phyloP scores from a whole-genome alignment of 2,329 filamentous ascomycete species.

The Fusarium mexicanum region DNA sequence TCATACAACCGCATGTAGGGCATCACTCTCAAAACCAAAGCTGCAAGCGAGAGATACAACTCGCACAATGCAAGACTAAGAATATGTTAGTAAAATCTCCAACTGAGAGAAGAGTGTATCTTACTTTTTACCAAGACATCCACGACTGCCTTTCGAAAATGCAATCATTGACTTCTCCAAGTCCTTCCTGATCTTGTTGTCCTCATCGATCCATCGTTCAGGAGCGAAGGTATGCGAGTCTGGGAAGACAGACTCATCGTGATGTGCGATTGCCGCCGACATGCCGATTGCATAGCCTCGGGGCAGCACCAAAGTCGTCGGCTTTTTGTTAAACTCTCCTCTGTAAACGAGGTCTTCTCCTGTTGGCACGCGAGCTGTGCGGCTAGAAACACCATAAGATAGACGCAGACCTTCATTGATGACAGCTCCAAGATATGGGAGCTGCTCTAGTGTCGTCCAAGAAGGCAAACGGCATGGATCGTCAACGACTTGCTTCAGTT shows the following conservation, averaged over 20 bases:
- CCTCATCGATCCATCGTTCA: slow-evolving; percentile 11
- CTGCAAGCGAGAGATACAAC: slow-evolving; percentile 14
- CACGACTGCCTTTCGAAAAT: slow-evolving; percentile 7
- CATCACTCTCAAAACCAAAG: slow-evolving; percentile 4
- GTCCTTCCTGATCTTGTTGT: neutral
- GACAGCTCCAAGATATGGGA: neutral
- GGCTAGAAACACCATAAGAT: slow-evolving; percentile 11
- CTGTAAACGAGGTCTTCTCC: slow-evolving; percentile 4
- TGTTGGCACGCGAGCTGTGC: slow-evolving; percentile 3
- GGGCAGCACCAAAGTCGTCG: neutral
- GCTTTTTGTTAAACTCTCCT: slow-evolving; percentile 16
- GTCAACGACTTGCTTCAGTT: neutral
- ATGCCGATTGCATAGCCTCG: slow-evolving; percentile 17
- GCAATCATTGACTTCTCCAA: slow-evolving; percentile 12
- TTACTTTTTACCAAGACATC: slow-evolving; percentile 25
- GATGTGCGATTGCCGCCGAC: slow-evolving; percentile 10
- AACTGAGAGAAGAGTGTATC: accelerated
- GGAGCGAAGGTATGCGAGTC: slow-evolving; percentile 4
- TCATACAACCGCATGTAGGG: slow-evolving; percentile 9
- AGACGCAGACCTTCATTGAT: slow-evolving; percentile 13
- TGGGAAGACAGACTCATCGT: slow-evolving; percentile 4
- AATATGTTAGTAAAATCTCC: neutral
- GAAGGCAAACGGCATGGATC: slow-evolving; percentile 9
- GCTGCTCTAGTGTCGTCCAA: slow-evolving; percentile 9
- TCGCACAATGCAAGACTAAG: slow-evolving; percentile 10